Conservation (phyloP, 345 rosid species). For the Populus nigra region DNA sequence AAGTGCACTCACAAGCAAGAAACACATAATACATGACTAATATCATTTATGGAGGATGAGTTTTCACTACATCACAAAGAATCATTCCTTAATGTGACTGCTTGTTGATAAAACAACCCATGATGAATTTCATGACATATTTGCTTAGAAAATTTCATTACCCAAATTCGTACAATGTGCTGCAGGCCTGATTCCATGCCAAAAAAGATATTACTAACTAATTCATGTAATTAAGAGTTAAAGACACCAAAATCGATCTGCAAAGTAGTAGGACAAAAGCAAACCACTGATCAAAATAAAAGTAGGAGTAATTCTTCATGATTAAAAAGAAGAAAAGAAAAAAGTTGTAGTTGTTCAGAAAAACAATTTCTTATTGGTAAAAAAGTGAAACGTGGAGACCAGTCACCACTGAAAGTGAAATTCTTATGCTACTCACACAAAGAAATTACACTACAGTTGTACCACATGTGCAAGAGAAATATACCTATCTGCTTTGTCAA, state of each 20-base stretch:
- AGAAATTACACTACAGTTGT: background rate
- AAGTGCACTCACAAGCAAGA: background rate
- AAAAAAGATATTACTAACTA: background rate
- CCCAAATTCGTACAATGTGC: background rate
- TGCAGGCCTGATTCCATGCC: background rate
- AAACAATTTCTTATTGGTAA: background rate
- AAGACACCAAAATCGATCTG: background rate
- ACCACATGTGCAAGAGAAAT: background rate
- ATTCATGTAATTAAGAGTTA: background rate
- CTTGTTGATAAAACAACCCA: background rate
- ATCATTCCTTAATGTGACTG: background rate
- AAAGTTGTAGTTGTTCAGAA: too few species aligned
- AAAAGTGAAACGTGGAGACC: background rate
- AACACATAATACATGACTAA: background rate
- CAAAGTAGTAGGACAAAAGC: background rate
- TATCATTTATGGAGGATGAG: background rate
- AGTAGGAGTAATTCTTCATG: background rate
- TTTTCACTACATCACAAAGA: background rate
- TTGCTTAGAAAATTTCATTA: background rate
- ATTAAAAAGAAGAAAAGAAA: background rate
- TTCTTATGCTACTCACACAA: background rate
- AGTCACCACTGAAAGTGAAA: background rate
- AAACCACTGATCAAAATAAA: too few species aligned
- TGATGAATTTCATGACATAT: background rate
- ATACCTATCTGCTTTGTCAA: conserved; percentile 26